Conservation (phyloP, 768 basidiomycete genomes). For the Gloeopeniophorella convolvens region DNA sequence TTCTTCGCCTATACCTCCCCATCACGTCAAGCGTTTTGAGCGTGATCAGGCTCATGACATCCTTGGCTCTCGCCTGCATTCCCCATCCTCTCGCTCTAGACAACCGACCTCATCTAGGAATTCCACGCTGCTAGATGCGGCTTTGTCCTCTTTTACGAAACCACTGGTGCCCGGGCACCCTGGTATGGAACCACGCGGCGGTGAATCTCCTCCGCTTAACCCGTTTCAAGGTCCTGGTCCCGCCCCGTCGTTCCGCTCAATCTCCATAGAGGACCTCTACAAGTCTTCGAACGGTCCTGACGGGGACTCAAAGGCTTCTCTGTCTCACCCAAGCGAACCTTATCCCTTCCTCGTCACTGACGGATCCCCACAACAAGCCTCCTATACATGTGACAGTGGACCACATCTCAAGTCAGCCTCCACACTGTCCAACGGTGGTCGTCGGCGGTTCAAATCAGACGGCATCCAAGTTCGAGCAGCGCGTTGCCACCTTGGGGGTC, state of each 20-base stretch:
- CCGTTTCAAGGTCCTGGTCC: neutral
- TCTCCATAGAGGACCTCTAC: slow-evolving; percentile 5
- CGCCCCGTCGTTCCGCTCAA: neutral
- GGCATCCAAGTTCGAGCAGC: slow-evolving; percentile 1
- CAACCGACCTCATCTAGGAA: no score
- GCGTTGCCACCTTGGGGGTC: neutral
- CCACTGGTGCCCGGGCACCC: no score
- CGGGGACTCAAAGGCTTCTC: no score
- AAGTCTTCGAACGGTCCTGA: neutral
- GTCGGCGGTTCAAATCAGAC: slow-evolving; percentile 9
- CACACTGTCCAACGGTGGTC: neutral
- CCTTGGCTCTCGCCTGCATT: no score
- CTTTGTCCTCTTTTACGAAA: no score
- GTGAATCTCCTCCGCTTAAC: neutral
- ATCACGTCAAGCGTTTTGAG: no score
- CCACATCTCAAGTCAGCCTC: neutral
- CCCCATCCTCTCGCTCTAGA: no score
- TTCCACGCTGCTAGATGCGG: no score
- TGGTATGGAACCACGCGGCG: neutral
- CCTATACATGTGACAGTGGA: neutral
- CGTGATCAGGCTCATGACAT: no score
- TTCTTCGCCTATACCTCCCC: no score
- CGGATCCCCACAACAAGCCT: neutral
- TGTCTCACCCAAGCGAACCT: no score
- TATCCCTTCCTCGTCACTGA: no score